Conservation (phyloP, 352 stramenopile genomes). For the Chrysophaeum taylorii region DNA sequence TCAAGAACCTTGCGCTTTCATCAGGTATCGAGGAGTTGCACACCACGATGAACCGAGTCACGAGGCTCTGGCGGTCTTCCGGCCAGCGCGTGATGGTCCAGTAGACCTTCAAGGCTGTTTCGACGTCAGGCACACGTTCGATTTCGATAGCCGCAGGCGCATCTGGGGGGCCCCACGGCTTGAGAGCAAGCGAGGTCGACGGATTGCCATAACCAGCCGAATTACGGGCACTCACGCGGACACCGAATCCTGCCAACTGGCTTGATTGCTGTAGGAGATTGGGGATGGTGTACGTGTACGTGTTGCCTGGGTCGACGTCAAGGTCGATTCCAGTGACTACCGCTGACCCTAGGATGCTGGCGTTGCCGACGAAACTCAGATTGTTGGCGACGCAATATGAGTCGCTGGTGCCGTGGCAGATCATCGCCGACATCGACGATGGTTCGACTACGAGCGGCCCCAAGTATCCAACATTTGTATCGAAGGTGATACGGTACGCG, state of each 20-base stretch:
- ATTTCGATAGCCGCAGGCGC: slow-evolving; percentile 57
- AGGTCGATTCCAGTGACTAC: slow-evolving; percentile 13
- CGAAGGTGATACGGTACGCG: slow-evolving; percentile 29
- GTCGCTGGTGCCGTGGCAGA: slow-evolving; percentile 16
- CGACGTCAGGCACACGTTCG: slow-evolving; percentile 54
- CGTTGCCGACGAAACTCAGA: slow-evolving; percentile 21
- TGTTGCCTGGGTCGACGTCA: slow-evolving; percentile 25
- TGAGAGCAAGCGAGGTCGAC: slow-evolving; percentile 45
- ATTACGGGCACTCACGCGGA: slow-evolving; percentile 49
- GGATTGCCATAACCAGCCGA: slow-evolving; percentile 35
- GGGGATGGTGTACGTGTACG: slow-evolving; percentile 37
- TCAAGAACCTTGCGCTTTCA: too few relatives aligned
- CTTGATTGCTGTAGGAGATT: slow-evolving; percentile 38
- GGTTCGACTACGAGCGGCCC: slow-evolving; percentile 12
- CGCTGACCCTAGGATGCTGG: not conserved
- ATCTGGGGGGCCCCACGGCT: slow-evolving; percentile 69
- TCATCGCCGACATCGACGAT: not conserved
- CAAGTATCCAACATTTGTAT: slow-evolving; percentile 20
- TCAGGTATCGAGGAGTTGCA: too few relatives aligned
- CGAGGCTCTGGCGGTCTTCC: slow-evolving; percentile 59
- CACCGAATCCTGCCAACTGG: slow-evolving; percentile 42
- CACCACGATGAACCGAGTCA: slow-evolving; percentile 70
- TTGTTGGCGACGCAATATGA: not conserved
- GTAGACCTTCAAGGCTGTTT: slow-evolving; percentile 57
- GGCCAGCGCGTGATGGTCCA: slow-evolving; percentile 55